Percentiles rank a stretch among this genome's conserved stretches.
Conservation (phyloP, 2,329 filamentous ascomycete species). For the Orbilia javanica region DNA sequence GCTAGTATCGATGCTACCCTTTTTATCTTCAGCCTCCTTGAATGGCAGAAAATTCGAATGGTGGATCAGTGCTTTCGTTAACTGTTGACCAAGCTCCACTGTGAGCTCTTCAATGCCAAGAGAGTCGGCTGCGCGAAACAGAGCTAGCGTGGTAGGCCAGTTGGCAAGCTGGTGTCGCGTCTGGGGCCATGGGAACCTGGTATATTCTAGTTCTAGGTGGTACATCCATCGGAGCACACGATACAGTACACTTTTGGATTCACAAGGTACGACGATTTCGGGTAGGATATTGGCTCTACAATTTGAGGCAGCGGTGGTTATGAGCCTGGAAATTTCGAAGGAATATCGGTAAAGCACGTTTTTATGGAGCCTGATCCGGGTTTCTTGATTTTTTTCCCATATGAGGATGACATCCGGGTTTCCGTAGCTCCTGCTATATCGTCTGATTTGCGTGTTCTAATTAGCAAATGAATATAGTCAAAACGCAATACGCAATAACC, state of each 20-base stretch:
- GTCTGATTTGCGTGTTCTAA: neutral
- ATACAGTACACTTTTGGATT: neutral
- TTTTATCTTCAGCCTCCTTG: neutral
- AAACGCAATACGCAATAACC: too few species aligned
- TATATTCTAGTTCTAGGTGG: neutral
- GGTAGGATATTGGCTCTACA: neutral
- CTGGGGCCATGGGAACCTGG: neutral
- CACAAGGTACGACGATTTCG: neutral
- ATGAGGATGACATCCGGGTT: neutral
- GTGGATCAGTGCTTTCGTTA: neutral
- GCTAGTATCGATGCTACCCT: neutral
- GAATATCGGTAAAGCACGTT: neutral
- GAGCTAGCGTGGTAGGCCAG: neutral
- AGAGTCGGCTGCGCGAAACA: neutral
- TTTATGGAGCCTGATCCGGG: neutral
- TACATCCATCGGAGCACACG: neutral
- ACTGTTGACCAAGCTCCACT: neutral
- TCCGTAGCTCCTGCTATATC: neutral
- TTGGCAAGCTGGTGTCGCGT: neutral
- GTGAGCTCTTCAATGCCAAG: neutral
- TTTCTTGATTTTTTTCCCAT: neutral
- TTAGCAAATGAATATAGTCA: neutral
- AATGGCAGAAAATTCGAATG: neutral
- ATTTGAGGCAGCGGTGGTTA: neutral
- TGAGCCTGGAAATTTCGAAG: neutral